Conservation (phyloP, 331 rosid genomes). For the Acacia pycnantha region DNA sequence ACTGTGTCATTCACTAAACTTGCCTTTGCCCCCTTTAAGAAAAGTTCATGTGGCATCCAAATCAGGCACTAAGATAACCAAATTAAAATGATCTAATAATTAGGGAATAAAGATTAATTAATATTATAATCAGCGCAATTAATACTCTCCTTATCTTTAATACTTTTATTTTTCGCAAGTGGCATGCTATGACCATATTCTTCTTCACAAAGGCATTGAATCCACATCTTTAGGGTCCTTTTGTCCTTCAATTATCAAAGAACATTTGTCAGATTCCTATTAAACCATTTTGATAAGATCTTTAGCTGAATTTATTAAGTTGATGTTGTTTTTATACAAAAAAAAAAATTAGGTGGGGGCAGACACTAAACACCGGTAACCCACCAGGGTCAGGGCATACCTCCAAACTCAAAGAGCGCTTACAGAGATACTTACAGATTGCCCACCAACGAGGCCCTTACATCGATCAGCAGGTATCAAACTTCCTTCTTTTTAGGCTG, state of each 20-base stretch:
- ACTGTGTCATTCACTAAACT: background rate
- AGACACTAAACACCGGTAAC: no score
- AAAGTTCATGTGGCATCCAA: background rate
- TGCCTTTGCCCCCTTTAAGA: background rate
- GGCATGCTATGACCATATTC: background rate
- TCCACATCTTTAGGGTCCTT: background rate
- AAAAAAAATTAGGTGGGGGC: no score
- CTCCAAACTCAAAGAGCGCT: no score
- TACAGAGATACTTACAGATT: no score
- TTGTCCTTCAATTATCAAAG: background rate
- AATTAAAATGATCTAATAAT: background rate
- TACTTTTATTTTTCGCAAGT: background rate
- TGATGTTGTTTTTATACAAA: background rate
- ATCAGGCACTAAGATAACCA: background rate
- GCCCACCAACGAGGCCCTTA: no score
- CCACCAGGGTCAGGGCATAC: no score
- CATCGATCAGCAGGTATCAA: no score
- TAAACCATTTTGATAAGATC: background rate
- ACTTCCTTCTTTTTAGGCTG: no score
- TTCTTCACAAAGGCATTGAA: background rate
- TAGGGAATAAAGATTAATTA: background rate
- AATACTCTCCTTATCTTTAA: background rate
- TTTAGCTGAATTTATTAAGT: background rate
- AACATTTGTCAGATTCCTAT: background rate
- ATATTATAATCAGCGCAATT: background rate